Evolutionary conservation across 2,329 filamentous ascomycete species (phyloP), one percentile per base, ranked within the genome.

Genomic region (Knoxdaviesia capensis): DNA sequence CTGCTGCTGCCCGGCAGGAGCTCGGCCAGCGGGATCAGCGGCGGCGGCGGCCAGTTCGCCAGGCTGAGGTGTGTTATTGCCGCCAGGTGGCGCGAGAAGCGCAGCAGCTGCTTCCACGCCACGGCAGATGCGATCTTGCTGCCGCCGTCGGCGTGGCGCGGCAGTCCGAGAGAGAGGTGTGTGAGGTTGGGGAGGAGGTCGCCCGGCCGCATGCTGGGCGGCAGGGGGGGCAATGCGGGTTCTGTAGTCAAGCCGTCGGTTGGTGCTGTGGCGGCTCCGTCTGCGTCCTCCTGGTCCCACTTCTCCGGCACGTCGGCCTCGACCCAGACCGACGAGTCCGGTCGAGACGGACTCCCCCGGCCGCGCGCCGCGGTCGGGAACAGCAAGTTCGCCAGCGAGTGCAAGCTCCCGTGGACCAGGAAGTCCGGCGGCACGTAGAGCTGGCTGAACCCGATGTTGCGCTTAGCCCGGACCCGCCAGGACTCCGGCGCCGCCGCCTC

Each of bases 11-110:
- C 20, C 20, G 20, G 20, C 20, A 20, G 20, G 30, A 59, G 59
- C 44, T 61, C 64, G 6, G 71, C 64, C 47, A 69, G 67, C 6
- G 69, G 68, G 2, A 70, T 71, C n/a, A 74, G 55, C 10, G 63
- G 64, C 2, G 74, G 74, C 40, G 66, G 63, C 1, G 74, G 74
- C 74, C 74, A 78, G 51, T 68, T 69, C 10, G 72, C 71, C 6
- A 78, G 60, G 47, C 66, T 74, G 36, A 78, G 59, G 49, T 78
- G 72, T 2, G 74, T 78, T 35, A 78, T 55, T 9, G 61, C 64
- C 1, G 62, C 62, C 6, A 74, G 53, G 48, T 68, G 71, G 7
- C 59, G 53, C 0, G 70, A 64, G n/a, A 78, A 53, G 2, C 61
- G 49, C 29, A 78, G 57, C 5, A 78, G 62, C 34, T 74, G 69